Base-by-base conservation (phyloP, 2,329 filamentous ascomycete species). In the Fusarium metavorans region DNA sequence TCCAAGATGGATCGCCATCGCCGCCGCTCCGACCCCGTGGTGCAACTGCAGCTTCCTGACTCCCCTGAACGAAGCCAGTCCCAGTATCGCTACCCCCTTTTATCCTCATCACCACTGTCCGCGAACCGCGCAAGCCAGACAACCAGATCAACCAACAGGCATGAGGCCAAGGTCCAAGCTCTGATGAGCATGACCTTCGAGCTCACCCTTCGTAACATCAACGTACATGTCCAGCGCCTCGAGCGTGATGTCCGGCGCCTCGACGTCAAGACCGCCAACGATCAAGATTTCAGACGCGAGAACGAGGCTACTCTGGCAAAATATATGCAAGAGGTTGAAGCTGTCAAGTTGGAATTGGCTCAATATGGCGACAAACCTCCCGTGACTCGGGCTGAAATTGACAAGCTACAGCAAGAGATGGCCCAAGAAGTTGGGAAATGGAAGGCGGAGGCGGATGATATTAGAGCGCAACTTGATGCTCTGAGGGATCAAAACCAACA, bases 121-220 rank as follows among this genome's bases (percentile, higher is more conserved):
- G 14, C 35, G 14, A 37, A 37, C 14, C 35, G n/a, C 14, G 14
- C 27, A 3, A 45, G 34, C 27, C 14, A 23, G 8, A 37, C 50
- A 20, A 25, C 64, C 32, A 58, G 60, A 1, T 75, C 48, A 54
- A 14, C 73, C n/a, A 20, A 13, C n/a, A 23, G 14, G n/a, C 3
- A 81, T 9, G 48, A 79, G 32, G 68, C 70, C 11, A 77, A 79
- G 32, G 81, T 82, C 43, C 79, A 83, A 5, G 79, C 80, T 35
- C 77, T 84, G n/a, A 80, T 83, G 6, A 76, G 71, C 48, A 83
- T 84, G 80, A 83, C 80, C 7, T 73, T 81, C n/a, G 83, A 84
- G 72, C 79, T 84, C 62, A 81, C 79, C 67, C 68, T 84, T 39
- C 81, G 80, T 41, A 67, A 76, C 35, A 68, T 84, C 27, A 61